These are phyloP conservation scores for Rhodotorula sp. DNA, from an alignment of 1,284 basidiomycete species.

Conservation along the genomic window DNA sequence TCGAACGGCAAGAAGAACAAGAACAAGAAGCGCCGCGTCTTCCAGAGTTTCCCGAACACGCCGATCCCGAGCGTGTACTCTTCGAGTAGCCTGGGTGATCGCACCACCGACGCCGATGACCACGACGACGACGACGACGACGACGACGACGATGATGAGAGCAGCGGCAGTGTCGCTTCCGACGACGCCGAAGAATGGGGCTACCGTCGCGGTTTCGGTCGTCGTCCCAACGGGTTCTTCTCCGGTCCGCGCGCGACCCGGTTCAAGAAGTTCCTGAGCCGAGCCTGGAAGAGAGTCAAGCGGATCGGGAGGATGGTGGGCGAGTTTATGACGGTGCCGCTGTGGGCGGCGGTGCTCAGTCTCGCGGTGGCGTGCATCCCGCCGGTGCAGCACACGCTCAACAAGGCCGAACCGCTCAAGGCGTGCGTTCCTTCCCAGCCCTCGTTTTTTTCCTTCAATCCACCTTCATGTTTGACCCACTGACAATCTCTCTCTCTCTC, in stretches of 20 bases:
- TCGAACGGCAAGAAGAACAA: neutral
- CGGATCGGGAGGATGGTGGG: conserved; percentile 29
- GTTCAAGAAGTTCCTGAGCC: conserved; percentile 1
- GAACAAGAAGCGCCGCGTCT: conserved; percentile 32
- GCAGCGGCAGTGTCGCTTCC: conserved; percentile 16
- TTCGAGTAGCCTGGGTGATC: conserved; percentile 5
- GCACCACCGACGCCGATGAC: conserved; percentile 29
- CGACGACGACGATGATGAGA: conserved; percentile 36
- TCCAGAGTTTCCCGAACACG: conserved; percentile 44
- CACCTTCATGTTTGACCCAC: neutral
- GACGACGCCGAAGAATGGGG: conserved; percentile 33
- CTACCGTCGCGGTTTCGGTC: conserved; percentile 16
- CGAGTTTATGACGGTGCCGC: conserved; percentile 48
- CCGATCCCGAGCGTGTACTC: conserved; percentile 35
- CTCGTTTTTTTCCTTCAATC: neutral
- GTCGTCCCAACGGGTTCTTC: conserved; percentile 17
- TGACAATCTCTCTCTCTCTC: neutral
- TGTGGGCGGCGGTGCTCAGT: conserved; percentile 51
- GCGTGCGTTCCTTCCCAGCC: conserved; percentile 32
- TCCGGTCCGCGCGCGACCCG: neutral
- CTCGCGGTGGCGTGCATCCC: conserved; percentile 52
- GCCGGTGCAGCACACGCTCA: conserved; percentile 49
- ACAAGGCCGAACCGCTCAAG: conserved; percentile 49
- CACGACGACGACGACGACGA: conserved; percentile 35
- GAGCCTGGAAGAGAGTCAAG: conserved; percentile 15